Conservation (phyloP, 495 filamentous ascomycete species). For the Aspergillus indologenus region DNA sequence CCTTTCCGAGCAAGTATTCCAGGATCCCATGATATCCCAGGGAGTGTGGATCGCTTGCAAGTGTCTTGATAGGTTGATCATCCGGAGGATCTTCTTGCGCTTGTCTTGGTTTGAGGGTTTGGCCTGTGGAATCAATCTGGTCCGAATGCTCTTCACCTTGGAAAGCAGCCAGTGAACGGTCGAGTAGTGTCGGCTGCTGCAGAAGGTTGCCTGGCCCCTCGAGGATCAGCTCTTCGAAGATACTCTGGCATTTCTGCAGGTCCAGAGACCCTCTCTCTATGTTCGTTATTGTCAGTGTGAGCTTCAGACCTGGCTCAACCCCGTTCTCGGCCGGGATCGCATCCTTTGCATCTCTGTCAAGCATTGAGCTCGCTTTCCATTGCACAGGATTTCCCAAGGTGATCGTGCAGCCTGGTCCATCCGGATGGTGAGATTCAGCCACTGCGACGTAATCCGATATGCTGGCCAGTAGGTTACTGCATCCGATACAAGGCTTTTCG, state of each 20-base stretch:
- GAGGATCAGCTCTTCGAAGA: slow-evolving; percentile 7
- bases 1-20: background rate
- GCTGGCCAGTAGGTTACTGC: background rate
- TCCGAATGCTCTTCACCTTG: background rate
- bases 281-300: slow-evolving; percentile 4
- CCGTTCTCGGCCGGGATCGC: background rate
- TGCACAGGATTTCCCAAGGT: background rate
- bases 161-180: background rate
- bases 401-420: background rate
- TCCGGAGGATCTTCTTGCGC: background rate
- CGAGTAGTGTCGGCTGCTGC: background rate
- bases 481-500: background rate
- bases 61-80: background rate
- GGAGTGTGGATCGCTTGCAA: background rate
- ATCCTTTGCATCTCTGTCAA: background rate
- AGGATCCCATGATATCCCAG: slow-evolving; percentile 8
- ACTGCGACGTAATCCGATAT: background rate
- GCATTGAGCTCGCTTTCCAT: background rate
- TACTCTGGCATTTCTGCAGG: background rate
- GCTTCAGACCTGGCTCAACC: background rate
- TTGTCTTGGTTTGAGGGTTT: background rate
- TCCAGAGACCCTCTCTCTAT: background rate
- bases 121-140: background rate
- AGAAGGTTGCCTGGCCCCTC: background rate
- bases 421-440: background rate